Base-by-base conservation (phyloP, 2,329 filamentous ascomycete genomes). In the Arthrobotrys entomopaga region DNA sequence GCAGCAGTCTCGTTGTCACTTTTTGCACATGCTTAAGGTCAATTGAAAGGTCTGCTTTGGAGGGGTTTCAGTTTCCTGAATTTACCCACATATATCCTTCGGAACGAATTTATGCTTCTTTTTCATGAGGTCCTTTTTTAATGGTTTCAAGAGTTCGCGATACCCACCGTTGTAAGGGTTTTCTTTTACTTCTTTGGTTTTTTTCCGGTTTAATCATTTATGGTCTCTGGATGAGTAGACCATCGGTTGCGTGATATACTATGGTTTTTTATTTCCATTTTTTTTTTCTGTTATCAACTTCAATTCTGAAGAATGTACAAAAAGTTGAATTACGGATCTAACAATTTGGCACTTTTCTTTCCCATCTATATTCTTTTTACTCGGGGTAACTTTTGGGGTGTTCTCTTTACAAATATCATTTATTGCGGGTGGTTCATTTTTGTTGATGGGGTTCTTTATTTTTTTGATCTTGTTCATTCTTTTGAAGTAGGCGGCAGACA, bases 231-330 rank as follows among this genome's bases (percentile, higher is more conserved):
- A 71, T 54, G 49, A 19, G 49, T 38, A 56, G 65, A 56, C 24
- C 65, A 43, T 70, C 50, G 65, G 65, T 70, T 70, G 65, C 65
- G 64, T 15, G 26, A 64, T 61, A 61, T 22, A 29, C 29, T 53
- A 46, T 56, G 48, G 8, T 48, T 61, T 48, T 61, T 52, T 10
- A 50, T 52, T n/a, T 61, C 10, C 34, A 48, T n/a, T 29, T 60
- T 60, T 20, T 26, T 43, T 63, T n/a, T 48, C 24, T 54, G 38
- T 42, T 70, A 58, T 70, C 63, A 57, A 64, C 29, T 34, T 34
- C 29, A 34, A 6, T 34, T 34, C 7, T 34, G 29, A 34, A 34
- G 29, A 34, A 34, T 34, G 29, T 34, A 34, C 29, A 70, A 70
- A 69, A 70, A 58, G 49, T 64, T 57, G 40, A 52, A 58, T 57